Evolutionary conservation across 1,284 basidiomycete species (phyloP).

Genomic region (Moesziomyces antarcticus): DNA sequence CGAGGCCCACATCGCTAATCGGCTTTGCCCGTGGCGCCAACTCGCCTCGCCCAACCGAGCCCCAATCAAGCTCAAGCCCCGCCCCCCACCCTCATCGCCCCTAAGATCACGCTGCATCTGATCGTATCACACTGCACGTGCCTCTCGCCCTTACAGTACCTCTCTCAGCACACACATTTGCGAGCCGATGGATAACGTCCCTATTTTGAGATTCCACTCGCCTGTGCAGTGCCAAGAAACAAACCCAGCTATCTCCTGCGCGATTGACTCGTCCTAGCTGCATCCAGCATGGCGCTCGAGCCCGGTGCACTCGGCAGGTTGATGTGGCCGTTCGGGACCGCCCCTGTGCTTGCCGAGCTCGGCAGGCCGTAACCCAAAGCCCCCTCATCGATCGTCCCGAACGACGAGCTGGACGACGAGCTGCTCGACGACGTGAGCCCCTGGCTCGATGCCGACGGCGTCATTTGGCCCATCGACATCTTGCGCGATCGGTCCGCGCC

Average conservation of each 20-base stretch:
- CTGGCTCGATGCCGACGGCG: conserved; percentile 26
- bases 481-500: conserved; percentile 24
- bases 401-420: conserved; percentile 13
- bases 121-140: too few species aligned
- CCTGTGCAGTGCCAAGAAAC: not conserved
- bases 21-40: not conserved
- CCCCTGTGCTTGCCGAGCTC: conserved; percentile 11
- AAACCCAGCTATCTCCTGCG: conserved; percentile 21
- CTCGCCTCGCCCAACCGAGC: not conserved
- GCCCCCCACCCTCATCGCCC: too few species aligned
- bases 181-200: too few species aligned
- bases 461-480: conserved; percentile 27
- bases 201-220: too few species aligned
- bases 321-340: conserved; percentile 8
- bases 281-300: conserved; percentile 53
- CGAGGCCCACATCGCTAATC: too few species aligned
- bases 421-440: conserved; percentile 11
- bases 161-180: too few species aligned
- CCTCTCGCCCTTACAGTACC: too few species aligned
- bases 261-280: conserved; percentile 53
- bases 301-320: conserved; percentile 25
- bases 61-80: not conserved
- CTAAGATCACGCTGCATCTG: too few species aligned
- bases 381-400: conserved; percentile 23
- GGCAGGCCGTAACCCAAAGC: conserved; percentile 23